Evolutionary conservation across 1,139 yeast species (phyloP).

Genomic region (Debaryomyces coudertii): DNA sequence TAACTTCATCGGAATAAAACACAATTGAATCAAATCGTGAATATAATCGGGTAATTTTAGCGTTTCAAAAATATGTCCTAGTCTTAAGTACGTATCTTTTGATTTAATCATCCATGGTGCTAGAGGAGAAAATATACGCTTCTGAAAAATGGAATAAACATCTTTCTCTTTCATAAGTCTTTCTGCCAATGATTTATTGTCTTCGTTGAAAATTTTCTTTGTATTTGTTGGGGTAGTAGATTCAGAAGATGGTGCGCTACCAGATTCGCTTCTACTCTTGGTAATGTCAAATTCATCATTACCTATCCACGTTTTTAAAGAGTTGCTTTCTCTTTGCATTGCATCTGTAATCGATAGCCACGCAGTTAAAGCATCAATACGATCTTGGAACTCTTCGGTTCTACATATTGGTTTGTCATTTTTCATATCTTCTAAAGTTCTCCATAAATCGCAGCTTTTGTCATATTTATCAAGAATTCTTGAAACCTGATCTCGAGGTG

Average conservation of each 20-base stretch:
- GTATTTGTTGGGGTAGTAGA: slow-evolving; percentile 31
- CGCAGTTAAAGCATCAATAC: slow-evolving; percentile 78
- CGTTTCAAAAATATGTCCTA: slow-evolving; percentile 63
- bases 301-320: slow-evolving; percentile 74
- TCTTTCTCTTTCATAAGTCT: slow-evolving; percentile 85
- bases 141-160: slow-evolving; percentile 65
- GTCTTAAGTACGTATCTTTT: slow-evolving; percentile 67
- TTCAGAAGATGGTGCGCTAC: slow-evolving; percentile 20
- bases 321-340: slow-evolving; percentile 58
- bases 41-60: slow-evolving; percentile 78
- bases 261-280: slow-evolving; percentile 32
- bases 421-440: slow-evolving; percentile 76
- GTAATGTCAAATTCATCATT: slow-evolving; percentile 72
- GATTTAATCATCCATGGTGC: slow-evolving; percentile 81
- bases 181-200: slow-evolving; percentile 75
- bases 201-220: slow-evolving; percentile 56
- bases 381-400: slow-evolving; percentile 61
- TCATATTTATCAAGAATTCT: slow-evolving; percentile 63
- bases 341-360: slow-evolving; percentile 82
- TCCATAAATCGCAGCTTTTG: slow-evolving; percentile 77
- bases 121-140: slow-evolving; percentile 59
- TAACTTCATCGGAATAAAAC: slow-evolving; percentile 77
- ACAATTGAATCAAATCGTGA: slow-evolving; percentile 65
- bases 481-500: slow-evolving; percentile 55
- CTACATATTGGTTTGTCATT: slow-evolving; percentile 76